phyloP scores from a whole-genome alignment of 164 flowering plant species.

The Houttuynia cordata region DNA sequence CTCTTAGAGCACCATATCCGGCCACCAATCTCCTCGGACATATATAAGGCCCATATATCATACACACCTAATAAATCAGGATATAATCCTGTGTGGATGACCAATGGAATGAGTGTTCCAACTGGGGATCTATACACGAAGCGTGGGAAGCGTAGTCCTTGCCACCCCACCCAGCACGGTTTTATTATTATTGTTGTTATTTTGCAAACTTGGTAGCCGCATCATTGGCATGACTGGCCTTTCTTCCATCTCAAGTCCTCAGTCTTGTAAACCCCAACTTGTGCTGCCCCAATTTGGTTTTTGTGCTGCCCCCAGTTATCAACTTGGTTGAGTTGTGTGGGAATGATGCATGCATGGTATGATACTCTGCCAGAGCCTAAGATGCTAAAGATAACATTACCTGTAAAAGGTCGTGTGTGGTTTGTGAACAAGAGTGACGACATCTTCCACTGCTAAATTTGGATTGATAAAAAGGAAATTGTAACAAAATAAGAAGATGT shows the following conservation, averaged over 20 bases:
- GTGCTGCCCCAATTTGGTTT: not conserved
- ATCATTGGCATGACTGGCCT: too few species aligned
- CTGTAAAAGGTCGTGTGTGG: not conserved
- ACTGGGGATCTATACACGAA: too few species aligned
- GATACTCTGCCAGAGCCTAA: not conserved
- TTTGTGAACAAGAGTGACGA: not conserved
- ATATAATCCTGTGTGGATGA: too few species aligned
- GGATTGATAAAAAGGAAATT: not conserved
- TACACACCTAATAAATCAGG: too few species aligned
- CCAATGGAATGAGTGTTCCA: too few species aligned
- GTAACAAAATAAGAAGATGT: not conserved
- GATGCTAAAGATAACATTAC: not conserved
- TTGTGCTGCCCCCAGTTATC: not conserved
- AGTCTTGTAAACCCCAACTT: not conserved
- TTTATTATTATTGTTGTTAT: too few species aligned
- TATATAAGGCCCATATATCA: too few species aligned
- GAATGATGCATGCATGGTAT: not conserved
- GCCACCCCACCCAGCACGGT: too few species aligned
- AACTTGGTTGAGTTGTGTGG: not conserved
- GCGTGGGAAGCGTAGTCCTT: too few species aligned
- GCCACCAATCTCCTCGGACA: too few species aligned
- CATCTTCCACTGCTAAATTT: not conserved
- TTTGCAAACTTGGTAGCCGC: too few species aligned
- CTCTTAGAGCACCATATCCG: too few species aligned
- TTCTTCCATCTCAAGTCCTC: not conserved